Evolutionary conservation across 2,329 filamentous ascomycete species (phyloP).

Genomic region (Epichloe glyceriae): DNA sequence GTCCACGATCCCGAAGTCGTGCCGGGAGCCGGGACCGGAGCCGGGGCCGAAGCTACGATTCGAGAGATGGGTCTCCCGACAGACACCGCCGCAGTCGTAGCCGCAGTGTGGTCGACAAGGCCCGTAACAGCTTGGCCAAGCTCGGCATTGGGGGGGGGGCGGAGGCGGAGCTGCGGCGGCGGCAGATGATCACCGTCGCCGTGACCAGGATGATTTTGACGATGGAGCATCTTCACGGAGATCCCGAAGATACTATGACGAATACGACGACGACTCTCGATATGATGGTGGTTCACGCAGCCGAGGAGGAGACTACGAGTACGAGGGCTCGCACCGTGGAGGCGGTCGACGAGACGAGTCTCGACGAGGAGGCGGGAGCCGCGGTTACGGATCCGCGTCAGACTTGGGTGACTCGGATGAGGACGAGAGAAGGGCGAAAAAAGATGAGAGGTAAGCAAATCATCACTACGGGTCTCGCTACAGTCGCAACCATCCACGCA

Average conservation of each 20-base stretch:
- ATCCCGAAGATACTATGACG: constrained; percentile 27
- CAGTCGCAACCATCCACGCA: constrained; percentile 47
- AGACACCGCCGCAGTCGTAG: constrained; percentile 39
- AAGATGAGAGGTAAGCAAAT: constrained; percentile 52
- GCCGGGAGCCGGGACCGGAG: constrained; percentile 35
- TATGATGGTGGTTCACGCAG: constrained; percentile 18
- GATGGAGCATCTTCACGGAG: constrained; percentile 27
- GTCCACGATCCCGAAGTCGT: constrained; percentile 39
- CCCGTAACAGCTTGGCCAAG: constrained; percentile 48
- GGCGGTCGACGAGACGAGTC: constrained; percentile 25
- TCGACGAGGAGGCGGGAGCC: constrained; percentile 23
- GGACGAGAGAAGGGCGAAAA: constrained; percentile 38
- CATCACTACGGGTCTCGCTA: constrained; percentile 41
- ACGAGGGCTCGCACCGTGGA: constrained; percentile 29
- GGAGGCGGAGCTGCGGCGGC: constrained; percentile 23
- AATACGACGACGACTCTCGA: constrained; percentile 34
- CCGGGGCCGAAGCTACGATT: constrained; percentile 30
- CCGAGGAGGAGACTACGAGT: constrained; percentile 32
- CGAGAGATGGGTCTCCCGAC: constrained; percentile 30
- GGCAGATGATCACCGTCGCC: constrained; percentile 25
- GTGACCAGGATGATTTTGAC: constrained; percentile 33
- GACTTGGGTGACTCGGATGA: constrained; percentile 46
- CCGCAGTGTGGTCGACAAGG: constrained; percentile 51
- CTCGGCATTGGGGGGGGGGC: constrained; percentile 46
- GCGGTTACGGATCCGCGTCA: constrained; percentile 37